These are phyloP conservation scores for Epichloe sylvatica DNA, from an alignment of 2,329 filamentous ascomycete species.

Conservation along the genomic window DNA sequence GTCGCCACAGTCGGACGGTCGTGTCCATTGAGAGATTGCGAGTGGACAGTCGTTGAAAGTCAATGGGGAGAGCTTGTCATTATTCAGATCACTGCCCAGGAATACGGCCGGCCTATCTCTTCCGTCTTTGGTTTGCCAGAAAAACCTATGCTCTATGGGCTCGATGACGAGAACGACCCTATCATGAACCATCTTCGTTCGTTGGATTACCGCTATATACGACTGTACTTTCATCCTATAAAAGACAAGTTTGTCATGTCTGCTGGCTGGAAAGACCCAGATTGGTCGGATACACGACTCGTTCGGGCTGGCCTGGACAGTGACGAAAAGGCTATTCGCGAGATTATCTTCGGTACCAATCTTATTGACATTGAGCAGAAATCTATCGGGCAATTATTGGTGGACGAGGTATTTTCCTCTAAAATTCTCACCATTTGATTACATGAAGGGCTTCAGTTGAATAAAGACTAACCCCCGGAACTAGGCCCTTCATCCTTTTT, in stretches of 20 bases:
- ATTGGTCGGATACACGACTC: conserved; percentile 64
- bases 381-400: conserved; percentile 62
- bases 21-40: conserved; percentile 56
- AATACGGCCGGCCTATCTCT: conserved; percentile 41
- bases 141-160: conserved; percentile 40
- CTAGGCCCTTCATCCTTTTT: conserved; percentile 88
- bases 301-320: conserved; percentile 71
- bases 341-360: conserved; percentile 80
- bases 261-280: conserved; percentile 86
- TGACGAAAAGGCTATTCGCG: conserved; percentile 72
- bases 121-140: conserved; percentile 54
- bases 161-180: conserved; percentile 55
- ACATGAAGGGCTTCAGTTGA: not conserved
- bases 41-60: conserved; percentile 94
- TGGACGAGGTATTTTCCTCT: conserved; percentile 56
- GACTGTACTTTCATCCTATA: conserved; percentile 78
- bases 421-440: not conserved
- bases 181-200: conserved; percentile 60
- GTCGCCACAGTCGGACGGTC: conserved; percentile 59
- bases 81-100: conserved; percentile 46
- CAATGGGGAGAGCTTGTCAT: conserved; percentile 88
- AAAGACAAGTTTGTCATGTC: conserved; percentile 80
- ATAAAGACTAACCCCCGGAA: not conserved
- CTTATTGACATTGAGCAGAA: conserved; percentile 90
- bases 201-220: conserved; percentile 86